These are phyloP conservation scores for Rhamnella rubrinervis DNA, from an alignment of 331 rosid species.

Conservation along the genomic window DNA sequence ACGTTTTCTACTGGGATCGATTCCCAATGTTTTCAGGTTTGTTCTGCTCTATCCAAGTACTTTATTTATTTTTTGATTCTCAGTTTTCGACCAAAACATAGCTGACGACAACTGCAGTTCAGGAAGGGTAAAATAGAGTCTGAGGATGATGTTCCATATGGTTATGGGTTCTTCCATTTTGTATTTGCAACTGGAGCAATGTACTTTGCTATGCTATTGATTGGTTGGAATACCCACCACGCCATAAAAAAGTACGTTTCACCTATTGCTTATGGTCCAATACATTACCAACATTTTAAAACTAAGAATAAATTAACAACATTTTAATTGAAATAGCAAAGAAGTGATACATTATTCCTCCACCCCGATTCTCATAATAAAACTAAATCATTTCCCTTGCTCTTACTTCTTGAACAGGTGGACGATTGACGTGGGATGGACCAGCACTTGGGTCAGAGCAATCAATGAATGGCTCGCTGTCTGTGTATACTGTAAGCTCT, in stretches of 20 bases:
- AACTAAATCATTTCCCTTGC: neutral
- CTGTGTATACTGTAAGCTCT: constrained; percentile 77
- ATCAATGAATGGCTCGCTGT: constrained; percentile 96
- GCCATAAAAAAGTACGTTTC: constrained; percentile 64
- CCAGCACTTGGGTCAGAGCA: constrained; percentile 94
- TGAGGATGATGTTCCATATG: constrained; percentile 89
- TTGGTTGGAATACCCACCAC: constrained; percentile 81
- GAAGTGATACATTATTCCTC: too few species aligned
- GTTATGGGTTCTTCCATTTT: constrained; percentile 96
- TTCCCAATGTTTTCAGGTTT: constrained; percentile 87
- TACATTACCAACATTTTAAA: too few species aligned
- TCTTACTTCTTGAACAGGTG: constrained; percentile 47
- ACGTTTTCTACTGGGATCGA: constrained; percentile 97
- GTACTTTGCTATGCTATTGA: constrained; percentile 93
- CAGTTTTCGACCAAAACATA: constrained; percentile 19
- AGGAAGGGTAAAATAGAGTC: constrained; percentile 50
- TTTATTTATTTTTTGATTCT: constrained; percentile 12
- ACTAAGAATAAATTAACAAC: too few species aligned
- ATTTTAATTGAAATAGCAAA: too few species aligned
- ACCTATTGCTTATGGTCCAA: neutral
- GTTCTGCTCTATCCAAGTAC: constrained; percentile 29
- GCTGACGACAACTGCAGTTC: constrained; percentile 50
- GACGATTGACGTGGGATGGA: constrained; percentile 98
- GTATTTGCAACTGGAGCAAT: constrained; percentile 98
- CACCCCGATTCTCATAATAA: neutral